phyloP scores from a whole-genome alignment of 305 asterid genomes.

The Solanum hybrid region DNA sequence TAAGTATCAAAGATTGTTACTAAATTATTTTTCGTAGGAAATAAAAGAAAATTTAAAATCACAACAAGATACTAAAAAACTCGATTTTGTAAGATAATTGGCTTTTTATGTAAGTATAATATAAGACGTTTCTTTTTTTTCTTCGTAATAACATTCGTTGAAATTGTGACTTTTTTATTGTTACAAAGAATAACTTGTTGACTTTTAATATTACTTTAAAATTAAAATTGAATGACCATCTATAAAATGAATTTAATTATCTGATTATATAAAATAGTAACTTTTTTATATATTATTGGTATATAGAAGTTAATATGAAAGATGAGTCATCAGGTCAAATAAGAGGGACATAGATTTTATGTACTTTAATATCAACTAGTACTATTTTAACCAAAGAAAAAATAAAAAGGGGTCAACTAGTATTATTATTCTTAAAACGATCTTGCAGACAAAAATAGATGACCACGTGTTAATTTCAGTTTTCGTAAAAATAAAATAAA shows the following conservation, averaged over 20 bases:
- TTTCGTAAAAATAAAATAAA: background rate
- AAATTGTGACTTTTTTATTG: too few species aligned
- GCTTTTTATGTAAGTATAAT: background rate
- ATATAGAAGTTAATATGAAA: background rate
- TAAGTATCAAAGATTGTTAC: background rate
- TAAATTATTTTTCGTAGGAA: background rate
- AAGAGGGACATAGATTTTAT: background rate
- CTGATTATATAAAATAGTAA: background rate
- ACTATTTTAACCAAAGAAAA: background rate
- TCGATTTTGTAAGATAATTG: background rate
- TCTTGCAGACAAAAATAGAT: background rate
- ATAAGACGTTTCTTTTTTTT: too few species aligned
- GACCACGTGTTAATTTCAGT: background rate
- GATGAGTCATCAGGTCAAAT: background rate
- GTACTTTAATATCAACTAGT: background rate
- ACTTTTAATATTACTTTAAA: too few species aligned
- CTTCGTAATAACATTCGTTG: too few species aligned
- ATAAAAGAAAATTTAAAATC: background rate
- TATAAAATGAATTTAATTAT: background rate
- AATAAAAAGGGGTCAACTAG: background rate
- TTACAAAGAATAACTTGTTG: background rate
- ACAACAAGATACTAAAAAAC: background rate
- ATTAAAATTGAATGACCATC: background rate
- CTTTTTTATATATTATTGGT: too few species aligned
- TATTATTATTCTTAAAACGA: background rate